Percentiles rank a stretch among this genome's conserved stretches.
Conservation (phyloP, 2,329 filamentous ascomycete genomes). For the Stromatinia cepivora region DNA sequence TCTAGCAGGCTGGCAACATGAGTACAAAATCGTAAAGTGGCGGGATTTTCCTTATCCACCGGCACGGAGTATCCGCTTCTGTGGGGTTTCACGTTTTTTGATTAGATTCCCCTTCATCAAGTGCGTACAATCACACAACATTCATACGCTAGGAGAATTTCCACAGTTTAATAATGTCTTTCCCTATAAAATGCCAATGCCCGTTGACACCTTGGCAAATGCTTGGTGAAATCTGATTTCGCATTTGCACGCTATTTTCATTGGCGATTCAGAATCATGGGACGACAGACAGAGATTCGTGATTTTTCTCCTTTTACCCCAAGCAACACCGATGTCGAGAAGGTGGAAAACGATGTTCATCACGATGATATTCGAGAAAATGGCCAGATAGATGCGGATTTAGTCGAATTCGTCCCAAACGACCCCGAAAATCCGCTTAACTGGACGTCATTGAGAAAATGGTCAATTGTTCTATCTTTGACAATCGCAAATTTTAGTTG, state of each 20-base stretch:
- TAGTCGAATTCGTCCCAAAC: slow-evolving; percentile 24
- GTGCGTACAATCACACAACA: not conserved
- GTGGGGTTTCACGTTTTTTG: not conserved
- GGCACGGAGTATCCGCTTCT: not conserved
- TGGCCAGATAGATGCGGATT: not conserved
- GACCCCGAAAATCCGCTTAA: slow-evolving; percentile 36
- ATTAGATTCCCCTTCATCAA: not conserved
- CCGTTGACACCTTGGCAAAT: not conserved
- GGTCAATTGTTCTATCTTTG: slow-evolving; percentile 35
- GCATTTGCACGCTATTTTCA: not conserved
- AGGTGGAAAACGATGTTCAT: not conserved
- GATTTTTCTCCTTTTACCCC: not conserved
- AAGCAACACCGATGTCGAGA: slow-evolving; percentile 12
- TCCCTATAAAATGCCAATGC: slow-evolving; percentile 10
- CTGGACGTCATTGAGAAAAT: slow-evolving; percentile 32
- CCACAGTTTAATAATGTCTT: not conserved
- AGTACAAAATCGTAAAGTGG: not conserved
- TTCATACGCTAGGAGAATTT: not conserved
- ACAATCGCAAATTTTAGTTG: slow-evolving; percentile 23
- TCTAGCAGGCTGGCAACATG: not conserved
- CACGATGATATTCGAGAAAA: slow-evolving; percentile 1
- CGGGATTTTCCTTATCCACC: slow-evolving; percentile 7
- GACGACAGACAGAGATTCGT: slow-evolving; percentile 1
- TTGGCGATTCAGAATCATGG: not conserved
- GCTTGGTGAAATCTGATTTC: not conserved